These are phyloP conservation scores for Hura crepitans DNA, from an alignment of 441 rosid species.

Conservation along the genomic window DNA sequence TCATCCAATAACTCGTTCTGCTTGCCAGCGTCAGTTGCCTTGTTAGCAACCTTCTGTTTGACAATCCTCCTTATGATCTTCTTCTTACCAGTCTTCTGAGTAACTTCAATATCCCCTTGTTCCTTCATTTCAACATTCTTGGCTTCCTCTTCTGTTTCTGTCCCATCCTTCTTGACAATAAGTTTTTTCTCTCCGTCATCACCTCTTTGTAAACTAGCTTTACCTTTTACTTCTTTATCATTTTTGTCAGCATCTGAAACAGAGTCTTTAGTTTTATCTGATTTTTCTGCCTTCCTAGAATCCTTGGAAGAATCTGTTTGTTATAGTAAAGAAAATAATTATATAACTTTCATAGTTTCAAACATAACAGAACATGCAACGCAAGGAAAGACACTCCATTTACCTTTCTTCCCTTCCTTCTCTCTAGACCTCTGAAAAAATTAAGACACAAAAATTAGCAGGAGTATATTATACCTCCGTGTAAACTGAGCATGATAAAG, in stretches of 20 bases:
- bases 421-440: conserved; percentile 47
- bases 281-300: conserved; percentile 33
- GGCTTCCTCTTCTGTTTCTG: conserved; percentile 31
- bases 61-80: conserved; percentile 80
- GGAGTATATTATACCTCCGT: background rate
- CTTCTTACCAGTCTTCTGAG: conserved; percentile 64
- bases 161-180: conserved; percentile 32
- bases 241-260: conserved; percentile 32
- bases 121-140: conserved; percentile 41
- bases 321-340: conserved; percentile 20
- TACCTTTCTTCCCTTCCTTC: conserved; percentile 60
- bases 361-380: conserved; percentile 13
- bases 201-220: conserved; percentile 28
- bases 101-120: conserved; percentile 35
- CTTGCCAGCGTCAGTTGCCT: conserved; percentile 41
- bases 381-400: conserved; percentile 20
- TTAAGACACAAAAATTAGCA: conserved; percentile 21
- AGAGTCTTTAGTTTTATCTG: conserved; percentile 38
- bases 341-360: conserved; percentile 13
- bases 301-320: conserved; percentile 39
- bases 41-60: conserved; percentile 50
- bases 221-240: conserved; percentile 47
- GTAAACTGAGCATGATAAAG: background rate
- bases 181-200: conserved; percentile 33
- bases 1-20: conserved; percentile 41